Base-by-base conservation (phyloP, 306 rosid genomes). In the Vachellia pachyceras region DNA sequence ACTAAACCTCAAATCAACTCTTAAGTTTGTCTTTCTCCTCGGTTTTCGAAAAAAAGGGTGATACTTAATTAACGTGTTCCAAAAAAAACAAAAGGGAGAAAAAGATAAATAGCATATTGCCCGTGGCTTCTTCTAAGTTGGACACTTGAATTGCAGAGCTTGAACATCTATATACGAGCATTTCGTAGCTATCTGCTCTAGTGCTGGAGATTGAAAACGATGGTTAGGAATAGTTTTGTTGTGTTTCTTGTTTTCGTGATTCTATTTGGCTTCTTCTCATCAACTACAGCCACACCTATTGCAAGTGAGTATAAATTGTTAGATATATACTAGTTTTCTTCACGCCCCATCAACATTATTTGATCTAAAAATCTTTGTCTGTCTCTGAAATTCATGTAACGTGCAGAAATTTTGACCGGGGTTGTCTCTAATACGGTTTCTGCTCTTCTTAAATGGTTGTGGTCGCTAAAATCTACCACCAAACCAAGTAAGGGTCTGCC, bases 401-500 rank as follows among this genome's bases (percentile, higher is more conserved):
- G 18, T 79, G 84, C 93, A 95, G 98, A 88, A 83, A 85, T 93
- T 87, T 80, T 91, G 35, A 90, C 93, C 40, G 94, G 94, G 71
- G 80, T 93, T 86, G 94, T 92, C 66, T 84, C 99, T 23, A 96
- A 93, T 86, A 93, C 91, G 85, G 92, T 88, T 61, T 92, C 99
- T 84, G 80, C 97, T 79, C 89, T 95, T 73, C 55, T 96, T 68
- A 93, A 92, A 82, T 90, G 95, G 93, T 80, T 96, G 12, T 92
- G 98, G 98, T 92, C 97, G 33, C 85, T 90, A 47, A 90, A 96
- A 84, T 90, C 96, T 78, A 85, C 92, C 68, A 7, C 94, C 72
- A 90, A 92, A 83, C 83, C 93, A 44, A 91, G 91, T 85, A 83
- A 37, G 83, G 79, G 72, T 86, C 84, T 65, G 55, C 39, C 52